These are phyloP conservation scores for Crithidia fasciculata DNA, from an alignment of 208 protist genomes.

Conservation along the genomic window DNA sequence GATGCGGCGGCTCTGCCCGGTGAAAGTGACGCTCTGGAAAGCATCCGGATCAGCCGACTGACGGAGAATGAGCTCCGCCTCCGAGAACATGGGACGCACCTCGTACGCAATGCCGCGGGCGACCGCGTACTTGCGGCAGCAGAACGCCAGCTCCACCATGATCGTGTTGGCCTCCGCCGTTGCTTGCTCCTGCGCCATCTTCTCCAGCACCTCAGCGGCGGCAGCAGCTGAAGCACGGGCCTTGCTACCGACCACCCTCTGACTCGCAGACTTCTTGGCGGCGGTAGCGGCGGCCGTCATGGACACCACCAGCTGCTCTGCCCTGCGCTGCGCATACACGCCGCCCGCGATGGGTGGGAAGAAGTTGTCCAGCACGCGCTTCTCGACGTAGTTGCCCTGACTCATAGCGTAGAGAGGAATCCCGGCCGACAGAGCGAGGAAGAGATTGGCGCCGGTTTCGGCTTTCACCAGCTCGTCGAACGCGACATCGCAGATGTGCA, in stretches of 20 bases:
- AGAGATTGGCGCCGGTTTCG: conserved; percentile 49
- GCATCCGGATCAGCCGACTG: conserved; percentile 63
- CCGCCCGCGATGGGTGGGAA: conserved; percentile 79
- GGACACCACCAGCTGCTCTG: conserved; percentile 38
- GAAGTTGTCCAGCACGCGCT: conserved; percentile 88
- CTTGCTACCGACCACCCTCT: conserved; percentile 20
- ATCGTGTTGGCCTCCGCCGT: conserved; percentile 37
- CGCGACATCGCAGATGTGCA: conserved; percentile 86
- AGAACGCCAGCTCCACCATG: conserved; percentile 51
- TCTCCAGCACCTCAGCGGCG: conserved; percentile 27
- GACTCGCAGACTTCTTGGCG: conserved; percentile 2
- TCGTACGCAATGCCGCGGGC: conserved; percentile 50
- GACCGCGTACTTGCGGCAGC: conserved; percentile 73
- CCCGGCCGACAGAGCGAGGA: conserved; percentile 62
- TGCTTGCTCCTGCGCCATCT: conserved; percentile 23
- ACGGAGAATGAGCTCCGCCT: conserved; percentile 79
- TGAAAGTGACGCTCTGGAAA: conserved; percentile 49
- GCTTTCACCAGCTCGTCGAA: conserved; percentile 78
- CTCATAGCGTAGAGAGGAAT: conserved; percentile 86
- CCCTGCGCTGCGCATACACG: conserved; percentile 49
- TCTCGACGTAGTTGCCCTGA: conserved; percentile 86
- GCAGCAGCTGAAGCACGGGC: neutral
- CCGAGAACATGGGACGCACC: conserved; percentile 84
- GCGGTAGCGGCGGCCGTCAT: conserved; percentile 10
- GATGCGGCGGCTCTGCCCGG: conserved; percentile 63